Evolutionary conservation across 495 filamentous ascomycete genomes (phyloP), one percentile per base, ranked within the genome.

Genomic region (Darksidea phi): DNA sequence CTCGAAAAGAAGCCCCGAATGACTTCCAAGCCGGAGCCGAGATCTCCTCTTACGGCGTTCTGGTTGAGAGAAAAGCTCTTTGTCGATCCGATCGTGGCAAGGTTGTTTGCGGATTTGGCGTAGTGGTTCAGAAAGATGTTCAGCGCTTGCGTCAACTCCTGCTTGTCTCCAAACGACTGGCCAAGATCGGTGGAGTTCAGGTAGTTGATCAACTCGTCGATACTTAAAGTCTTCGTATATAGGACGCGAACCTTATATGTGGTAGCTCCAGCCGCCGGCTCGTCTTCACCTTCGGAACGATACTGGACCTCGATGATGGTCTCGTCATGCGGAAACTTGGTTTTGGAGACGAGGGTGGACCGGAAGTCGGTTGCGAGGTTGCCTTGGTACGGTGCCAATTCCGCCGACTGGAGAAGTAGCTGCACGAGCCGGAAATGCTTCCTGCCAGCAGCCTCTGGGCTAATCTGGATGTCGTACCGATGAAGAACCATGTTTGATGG

Each of bases 111-210:
- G 10, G 58, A 54, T 28, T 63, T 11, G 55, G 51, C n/a, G 66
- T 51, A 6, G 77, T 73, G 54, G 76, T 77, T 20, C 34, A 73
- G 59, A 54, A 83, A 70, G 36, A 84, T 80, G 60, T 86, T 86
- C 54, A 85, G 67, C 0, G 78, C 76, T 56, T 81, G 76, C 0
- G 82, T 59, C n/a, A 73, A n/a, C 18, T 67, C 48, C 0, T 53
- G 62, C 41, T 63, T 69, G 28, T 58, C 59, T 2, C 28, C 56
- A 47, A 67, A 72, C 1, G 10, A 24, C n/a, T 65, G 55, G 21
- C 53, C 54, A 18, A 54, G 11, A 20, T 48, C 24, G 8, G 64
- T 55, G 32, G 71, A 72, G 15, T 66, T 36, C 23, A 78, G 54
- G 36, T 76, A 75, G 18, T 74, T 47, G 15, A 76, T 54, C 10